Conservation (phyloP, 23 red algal species). For the Chondrus crispus region DNA sequence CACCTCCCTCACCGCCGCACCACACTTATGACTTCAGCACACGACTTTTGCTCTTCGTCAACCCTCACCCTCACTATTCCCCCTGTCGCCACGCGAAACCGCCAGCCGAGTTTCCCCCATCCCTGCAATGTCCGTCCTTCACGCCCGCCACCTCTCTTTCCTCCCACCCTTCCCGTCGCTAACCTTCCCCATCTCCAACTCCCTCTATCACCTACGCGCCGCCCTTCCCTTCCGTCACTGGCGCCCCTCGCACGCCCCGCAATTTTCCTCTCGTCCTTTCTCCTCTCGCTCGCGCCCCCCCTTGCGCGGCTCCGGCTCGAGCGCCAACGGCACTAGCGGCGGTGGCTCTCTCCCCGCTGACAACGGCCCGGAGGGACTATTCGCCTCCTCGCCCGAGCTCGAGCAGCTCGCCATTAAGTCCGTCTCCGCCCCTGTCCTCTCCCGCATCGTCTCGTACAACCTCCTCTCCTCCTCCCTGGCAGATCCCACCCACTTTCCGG, state of each 20-base stretch:
- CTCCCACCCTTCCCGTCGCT: background rate
- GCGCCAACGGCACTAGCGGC: too few species aligned
- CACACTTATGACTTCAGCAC: too few species aligned
- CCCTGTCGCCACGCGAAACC: background rate
- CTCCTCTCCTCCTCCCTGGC: slow-evolving; percentile 75
- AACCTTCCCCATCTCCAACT: too few species aligned
- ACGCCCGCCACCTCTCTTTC: background rate
- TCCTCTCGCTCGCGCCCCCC: background rate
- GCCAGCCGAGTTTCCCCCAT: background rate
- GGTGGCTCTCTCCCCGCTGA: background rate
- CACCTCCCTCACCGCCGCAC: too few species aligned
- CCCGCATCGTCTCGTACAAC: slow-evolving; percentile 73
- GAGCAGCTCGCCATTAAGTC: slow-evolving; percentile 57
- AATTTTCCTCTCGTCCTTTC: background rate
- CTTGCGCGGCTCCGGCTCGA: background rate
- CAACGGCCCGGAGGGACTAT: slow-evolving; percentile 13
- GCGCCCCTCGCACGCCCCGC: background rate
- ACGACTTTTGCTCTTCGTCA: too few species aligned
- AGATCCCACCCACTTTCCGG: slow-evolving; percentile 31
- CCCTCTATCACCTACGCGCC: too few species aligned
- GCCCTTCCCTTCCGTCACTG: background rate
- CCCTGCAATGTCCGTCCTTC: background rate
- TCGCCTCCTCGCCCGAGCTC: slow-evolving; percentile 45
- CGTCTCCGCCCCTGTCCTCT: slow-evolving; percentile 47
- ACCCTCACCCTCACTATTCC: background rate